A percentile compares a stretch with the other conserved stretches of the same genome.
Evolutionary conservation across 495 filamentous ascomycete species (phyloP).

Genomic region (Darksidea phi): DNA sequence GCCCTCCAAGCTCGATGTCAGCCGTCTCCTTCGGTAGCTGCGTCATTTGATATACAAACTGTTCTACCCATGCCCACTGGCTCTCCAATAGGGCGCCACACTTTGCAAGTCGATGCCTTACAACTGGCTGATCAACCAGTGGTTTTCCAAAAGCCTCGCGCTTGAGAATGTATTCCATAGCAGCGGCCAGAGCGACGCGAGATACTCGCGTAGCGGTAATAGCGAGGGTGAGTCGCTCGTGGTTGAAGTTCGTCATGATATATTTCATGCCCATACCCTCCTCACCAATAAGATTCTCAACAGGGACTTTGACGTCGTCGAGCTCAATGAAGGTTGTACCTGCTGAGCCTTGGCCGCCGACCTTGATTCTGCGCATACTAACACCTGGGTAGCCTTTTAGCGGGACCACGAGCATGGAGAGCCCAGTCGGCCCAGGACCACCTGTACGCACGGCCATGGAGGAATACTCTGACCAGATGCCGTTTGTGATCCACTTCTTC

Average conservation of each 20-base stretch:
- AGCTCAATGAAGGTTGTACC: constrained; percentile 77
- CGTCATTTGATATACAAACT: constrained; percentile 68
- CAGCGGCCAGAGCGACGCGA: constrained; percentile 62
- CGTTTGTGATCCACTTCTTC: constrained; percentile 86
- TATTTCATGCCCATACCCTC: constrained; percentile 72
- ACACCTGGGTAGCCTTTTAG: constrained; percentile 63
- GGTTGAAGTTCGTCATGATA: constrained; percentile 84
- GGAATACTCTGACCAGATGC: constrained; percentile 70
- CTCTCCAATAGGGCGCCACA: constrained; percentile 67
- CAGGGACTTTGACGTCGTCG: constrained; percentile 69
- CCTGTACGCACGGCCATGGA: constrained; percentile 77
- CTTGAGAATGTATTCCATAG: constrained; percentile 68
- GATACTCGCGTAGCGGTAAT: constrained; percentile 62
- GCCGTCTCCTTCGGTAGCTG: constrained; percentile 61
- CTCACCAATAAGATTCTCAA: constrained; percentile 65
- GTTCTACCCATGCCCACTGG: constrained; percentile 72
- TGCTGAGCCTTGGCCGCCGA: constrained; percentile 58
- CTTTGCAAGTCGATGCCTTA: constrained; percentile 69
- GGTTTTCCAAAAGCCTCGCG: constrained; percentile 74
- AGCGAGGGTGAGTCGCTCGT: constrained; percentile 68
- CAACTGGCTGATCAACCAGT: constrained; percentile 70
- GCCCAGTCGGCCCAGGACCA: constrained; percentile 59
- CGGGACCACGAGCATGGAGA: constrained; percentile 67
- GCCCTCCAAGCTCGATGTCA: constrained; percentile 64
- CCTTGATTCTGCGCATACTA: constrained; percentile 62